phyloP scores from a whole-genome alignment of 1,284 basidiomycete genomes.

The Veloporphyrellus conicus region DNA sequence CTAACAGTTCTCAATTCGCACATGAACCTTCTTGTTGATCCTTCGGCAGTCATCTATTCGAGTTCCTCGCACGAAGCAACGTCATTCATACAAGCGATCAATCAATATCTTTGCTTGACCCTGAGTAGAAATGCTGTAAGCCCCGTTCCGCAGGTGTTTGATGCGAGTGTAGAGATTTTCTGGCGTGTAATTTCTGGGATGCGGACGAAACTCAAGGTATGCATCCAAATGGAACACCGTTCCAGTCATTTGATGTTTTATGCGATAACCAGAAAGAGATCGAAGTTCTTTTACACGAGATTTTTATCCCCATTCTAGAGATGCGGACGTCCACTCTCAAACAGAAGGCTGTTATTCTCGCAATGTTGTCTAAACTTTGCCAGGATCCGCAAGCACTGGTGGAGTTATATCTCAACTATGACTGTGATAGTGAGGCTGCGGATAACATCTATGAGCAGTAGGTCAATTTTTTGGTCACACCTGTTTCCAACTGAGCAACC shows the following conservation, averaged over 20 bases:
- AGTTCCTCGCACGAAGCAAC: conserved; percentile 81
- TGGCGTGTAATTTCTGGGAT: conserved; percentile 93
- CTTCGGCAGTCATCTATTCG: conserved; percentile 83
- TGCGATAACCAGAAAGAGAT: conserved; percentile 82
- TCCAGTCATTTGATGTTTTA: conserved; percentile 2
- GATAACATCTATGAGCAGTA: conserved; percentile 97
- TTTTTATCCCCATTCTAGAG: conserved; percentile 97
- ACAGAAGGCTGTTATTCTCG: conserved; percentile 88
- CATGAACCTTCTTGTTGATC: conserved; percentile 83
- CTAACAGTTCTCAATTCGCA: conserved; percentile 90
- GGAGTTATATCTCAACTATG: conserved; percentile 97
- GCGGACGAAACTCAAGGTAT: conserved; percentile 91
- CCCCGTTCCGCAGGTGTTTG: conserved; percentile 94
- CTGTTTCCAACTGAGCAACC: conserved; percentile 9
- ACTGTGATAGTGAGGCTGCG: conserved; percentile 87
- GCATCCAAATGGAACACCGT: conserved; percentile 1
- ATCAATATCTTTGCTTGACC: conserved; percentile 91
- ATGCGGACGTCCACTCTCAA: conserved; percentile 95
- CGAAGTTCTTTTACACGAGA: conserved; percentile 96
- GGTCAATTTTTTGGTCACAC: conserved; percentile 12
- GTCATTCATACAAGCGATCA: conserved; percentile 86
- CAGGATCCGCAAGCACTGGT: conserved; percentile 95
- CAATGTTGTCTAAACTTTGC: conserved; percentile 81
- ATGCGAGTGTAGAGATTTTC: conserved; percentile 97
- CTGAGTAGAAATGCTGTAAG: conserved; percentile 95